Conservation (phyloP, 768 basidiomycete genomes). For the Tulasnella sp. region DNA sequence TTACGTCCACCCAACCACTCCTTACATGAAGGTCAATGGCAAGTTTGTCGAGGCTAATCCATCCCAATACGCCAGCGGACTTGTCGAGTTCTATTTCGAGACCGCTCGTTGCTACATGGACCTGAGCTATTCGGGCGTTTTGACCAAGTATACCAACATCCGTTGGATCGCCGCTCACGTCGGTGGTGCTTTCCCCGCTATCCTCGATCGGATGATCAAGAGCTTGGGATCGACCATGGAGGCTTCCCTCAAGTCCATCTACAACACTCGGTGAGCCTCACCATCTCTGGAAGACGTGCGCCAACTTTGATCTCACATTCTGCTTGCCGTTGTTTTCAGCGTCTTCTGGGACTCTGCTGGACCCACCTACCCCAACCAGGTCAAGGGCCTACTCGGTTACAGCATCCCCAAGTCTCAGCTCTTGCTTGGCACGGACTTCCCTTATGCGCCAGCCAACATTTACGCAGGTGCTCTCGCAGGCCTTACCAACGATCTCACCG, state of each 20-base stretch:
- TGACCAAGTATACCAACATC: constrained; percentile 24
- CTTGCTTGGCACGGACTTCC: constrained; percentile 25
- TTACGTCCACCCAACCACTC: constrained; percentile 24
- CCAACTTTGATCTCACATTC: not conserved
- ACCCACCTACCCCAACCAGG: constrained; percentile 22
- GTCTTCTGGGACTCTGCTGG: constrained; percentile 27
- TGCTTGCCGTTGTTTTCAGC: not conserved
- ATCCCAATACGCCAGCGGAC: not conserved
- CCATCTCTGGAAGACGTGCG: not conserved
- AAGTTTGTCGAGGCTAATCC: constrained; percentile 22
- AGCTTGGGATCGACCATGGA: not conserved
- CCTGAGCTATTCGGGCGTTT: not conserved
- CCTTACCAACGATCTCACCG: not conserved
- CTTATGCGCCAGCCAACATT: constrained; percentile 6
- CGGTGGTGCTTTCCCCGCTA: constrained; percentile 25
- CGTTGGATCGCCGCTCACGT: constrained; percentile 17
- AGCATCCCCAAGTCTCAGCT: constrained; percentile 26
- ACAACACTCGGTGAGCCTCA: constrained; percentile 12
- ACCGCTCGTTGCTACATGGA: constrained; percentile 27
- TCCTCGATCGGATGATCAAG: constrained; percentile 29
- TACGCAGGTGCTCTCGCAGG: constrained; percentile 8
- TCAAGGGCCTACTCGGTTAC: constrained; percentile 25
- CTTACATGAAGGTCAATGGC: constrained; percentile 17
- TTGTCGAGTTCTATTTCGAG: constrained; percentile 28
- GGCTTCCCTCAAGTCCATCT: constrained; percentile 6